Evolutionary conservation across 208 protist species (phyloP), one percentile per base, ranked within the genome.

Genomic region (Crithidia bombi): DNA sequence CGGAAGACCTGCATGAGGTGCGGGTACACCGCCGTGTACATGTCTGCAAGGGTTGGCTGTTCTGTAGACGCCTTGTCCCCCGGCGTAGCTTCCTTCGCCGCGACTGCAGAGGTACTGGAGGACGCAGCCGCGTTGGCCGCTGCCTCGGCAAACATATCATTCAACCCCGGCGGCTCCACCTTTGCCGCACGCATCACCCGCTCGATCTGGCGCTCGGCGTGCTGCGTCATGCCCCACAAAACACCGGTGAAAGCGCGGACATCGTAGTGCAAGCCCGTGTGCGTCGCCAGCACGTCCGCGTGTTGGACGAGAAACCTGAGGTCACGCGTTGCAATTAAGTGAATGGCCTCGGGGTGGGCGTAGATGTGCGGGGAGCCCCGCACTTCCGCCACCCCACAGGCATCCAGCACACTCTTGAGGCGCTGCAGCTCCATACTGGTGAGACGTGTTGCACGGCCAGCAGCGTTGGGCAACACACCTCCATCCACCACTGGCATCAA

Each of bases 311-410:
- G 54, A 30, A 81, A 79, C 19, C 44, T 57, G 5, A 88, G 71
- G 51, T 90, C 88, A 0, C 65, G 39, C 0, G 49, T 28, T 0
- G 75, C 46, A 21, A 93, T 75, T 36, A 82, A 35, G 65, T 90
- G 85, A 14, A 91, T 78, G n/a, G 55, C 61, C 28, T 87, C 81
- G 5, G 88, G 88, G 39, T 82, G 76, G 1, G 79, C 63, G 55
- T 91, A 86, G 46, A 93, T 78, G 17, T 91, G 85, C 15, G 81
- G 86, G 0, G 85, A 87, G 1, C 80, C 82, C 0, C 64, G 79
- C 28, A 70, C 62, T 43, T 78, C 47, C n/a, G 84, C 43, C 14
- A 91, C 74, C 0, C 85, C 85, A 21, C 68, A 85, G 5, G 73
- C 76, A 5, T 65, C 36, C 43, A 93, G 51, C 9, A 93, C 64